Percentiles rank a stretch among this genome's conserved stretches.
These are phyloP conservation scores for Aspergillus carbonarius DNA, from an alignment of 2,329 filamentous ascomycete species.

Conservation along the genomic window DNA sequence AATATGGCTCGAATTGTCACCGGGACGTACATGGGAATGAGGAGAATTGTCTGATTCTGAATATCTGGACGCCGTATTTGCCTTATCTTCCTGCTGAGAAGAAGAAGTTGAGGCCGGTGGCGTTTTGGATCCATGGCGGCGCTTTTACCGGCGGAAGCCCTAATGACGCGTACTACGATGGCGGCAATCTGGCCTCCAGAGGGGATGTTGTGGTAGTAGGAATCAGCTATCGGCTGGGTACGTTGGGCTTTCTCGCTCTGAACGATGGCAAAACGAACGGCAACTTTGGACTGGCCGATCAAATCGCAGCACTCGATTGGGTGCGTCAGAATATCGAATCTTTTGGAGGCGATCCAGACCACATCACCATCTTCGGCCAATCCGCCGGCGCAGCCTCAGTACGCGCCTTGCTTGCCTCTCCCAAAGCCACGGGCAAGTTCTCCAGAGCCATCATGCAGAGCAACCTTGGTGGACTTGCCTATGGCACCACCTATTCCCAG, in stretches of 20 bases:
- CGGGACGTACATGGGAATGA: neutral
- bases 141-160: constrained; percentile 54
- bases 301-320: constrained; percentile 52
- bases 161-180: constrained; percentile 44
- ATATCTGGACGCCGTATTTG: constrained; percentile 5
- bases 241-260: constrained; percentile 59
- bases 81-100: constrained; percentile 47
- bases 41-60: constrained; percentile 5
- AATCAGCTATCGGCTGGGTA: constrained; percentile 61
- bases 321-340: constrained; percentile 45
- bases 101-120: constrained; percentile 46
- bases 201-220: constrained; percentile 60
- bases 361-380: constrained; percentile 49
- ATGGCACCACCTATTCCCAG: constrained; percentile 58
- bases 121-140: constrained; percentile 57
- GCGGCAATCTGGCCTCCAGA: constrained; percentile 57
- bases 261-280: constrained; percentile 56
- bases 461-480: constrained; percentile 58
- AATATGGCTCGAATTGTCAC: neutral
- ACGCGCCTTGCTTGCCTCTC: constrained; percentile 47
- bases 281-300: constrained; percentile 55
- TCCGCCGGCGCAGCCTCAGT: constrained; percentile 58
- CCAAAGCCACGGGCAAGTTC: constrained; percentile 19
- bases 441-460: constrained; percentile 25
- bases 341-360: constrained; percentile 50